Evolutionary conservation across 495 filamentous ascomycete species (phyloP).

Genomic region (Penicillium canescens): DNA sequence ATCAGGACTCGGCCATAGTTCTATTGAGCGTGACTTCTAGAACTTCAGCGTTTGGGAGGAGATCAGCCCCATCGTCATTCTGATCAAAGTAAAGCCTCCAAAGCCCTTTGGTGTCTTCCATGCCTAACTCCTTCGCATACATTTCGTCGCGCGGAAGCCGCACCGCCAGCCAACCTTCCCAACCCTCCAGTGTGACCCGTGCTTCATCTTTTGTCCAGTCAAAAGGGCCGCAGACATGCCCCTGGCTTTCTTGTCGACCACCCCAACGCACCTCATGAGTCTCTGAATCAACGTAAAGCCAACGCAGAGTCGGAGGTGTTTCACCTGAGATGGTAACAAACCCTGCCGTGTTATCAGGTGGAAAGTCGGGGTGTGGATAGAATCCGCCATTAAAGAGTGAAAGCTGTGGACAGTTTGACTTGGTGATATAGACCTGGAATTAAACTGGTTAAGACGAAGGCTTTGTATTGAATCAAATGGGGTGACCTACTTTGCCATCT

Average conservation of each 20-base stretch:
- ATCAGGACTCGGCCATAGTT: constrained; percentile 1
- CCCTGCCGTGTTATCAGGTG: constrained; percentile 4
- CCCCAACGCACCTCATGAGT: constrained; percentile 12
- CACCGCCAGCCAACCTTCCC: constrained; percentile 12
- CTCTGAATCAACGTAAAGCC: constrained; percentile 6
- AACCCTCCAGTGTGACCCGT: not conserved
- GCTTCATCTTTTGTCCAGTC: constrained; percentile 10
- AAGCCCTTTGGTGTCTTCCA: not conserved
- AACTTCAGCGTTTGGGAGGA: not conserved
- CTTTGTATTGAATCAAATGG: not conserved
- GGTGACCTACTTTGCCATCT: constrained; percentile 1
- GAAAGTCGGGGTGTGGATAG: constrained; percentile 4
- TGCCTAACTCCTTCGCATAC: not conserved
- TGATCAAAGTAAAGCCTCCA: constrained; percentile 8
- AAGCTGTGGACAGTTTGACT: not conserved
- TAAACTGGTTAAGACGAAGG: not conserved
- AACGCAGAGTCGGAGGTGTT: constrained; percentile 6
- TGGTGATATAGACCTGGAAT: constrained; percentile 9
- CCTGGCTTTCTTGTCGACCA: constrained; percentile 3
- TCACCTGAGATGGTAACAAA: constrained; percentile 7
- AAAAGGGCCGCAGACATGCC: constrained; percentile 6
- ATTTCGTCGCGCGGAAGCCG: constrained; percentile 1
- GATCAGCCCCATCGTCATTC: constrained; percentile 5
- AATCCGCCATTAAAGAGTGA: constrained; percentile 3
- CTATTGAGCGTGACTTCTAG: constrained; percentile 5